Conservation (phyloP, 768 basidiomycete genomes). For the Termitomyces heimii region DNA sequence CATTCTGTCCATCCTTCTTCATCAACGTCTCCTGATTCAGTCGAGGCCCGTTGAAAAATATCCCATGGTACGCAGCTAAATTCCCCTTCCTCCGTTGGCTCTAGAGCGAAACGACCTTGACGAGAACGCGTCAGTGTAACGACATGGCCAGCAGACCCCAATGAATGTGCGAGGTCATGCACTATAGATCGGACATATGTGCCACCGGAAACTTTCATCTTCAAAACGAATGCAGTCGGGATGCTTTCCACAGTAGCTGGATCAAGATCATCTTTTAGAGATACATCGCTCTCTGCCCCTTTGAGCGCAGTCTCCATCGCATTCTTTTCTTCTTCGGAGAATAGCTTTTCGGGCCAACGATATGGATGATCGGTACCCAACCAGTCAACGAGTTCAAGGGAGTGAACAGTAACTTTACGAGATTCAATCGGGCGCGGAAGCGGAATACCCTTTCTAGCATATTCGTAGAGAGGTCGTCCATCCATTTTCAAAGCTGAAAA, state of each 20-base stretch:
- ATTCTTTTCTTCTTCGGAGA: slow-evolving; percentile 62
- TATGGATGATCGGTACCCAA: slow-evolving; percentile 70
- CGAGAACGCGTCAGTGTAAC: slow-evolving; percentile 85
- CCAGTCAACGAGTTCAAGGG: slow-evolving; percentile 77
- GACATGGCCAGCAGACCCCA: slow-evolving; percentile 90
- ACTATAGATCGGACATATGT: slow-evolving; percentile 96
- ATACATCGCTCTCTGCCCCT: slow-evolving; percentile 34
- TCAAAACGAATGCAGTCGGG: slow-evolving; percentile 79
- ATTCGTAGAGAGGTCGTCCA: slow-evolving; percentile 91
- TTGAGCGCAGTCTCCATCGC: slow-evolving; percentile 64
- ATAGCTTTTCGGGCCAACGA: slow-evolving; percentile 65
- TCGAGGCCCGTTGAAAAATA: slow-evolving; percentile 57
- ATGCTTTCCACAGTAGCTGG: slow-evolving; percentile 22
- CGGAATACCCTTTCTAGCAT: slow-evolving; percentile 85
- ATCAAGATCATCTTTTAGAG: slow-evolving; percentile 36
- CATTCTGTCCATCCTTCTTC: slow-evolving; percentile 70
- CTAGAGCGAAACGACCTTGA: slow-evolving; percentile 75
- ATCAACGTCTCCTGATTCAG: slow-evolving; percentile 47
- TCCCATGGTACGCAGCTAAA: slow-evolving; percentile 68
- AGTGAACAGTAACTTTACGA: slow-evolving; percentile 76
- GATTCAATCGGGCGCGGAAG: slow-evolving; percentile 92
- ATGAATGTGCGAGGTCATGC: slow-evolving; percentile 80
- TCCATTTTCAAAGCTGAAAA: slow-evolving; percentile 99
- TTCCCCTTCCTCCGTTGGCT: slow-evolving; percentile 44
- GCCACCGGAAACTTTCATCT: slow-evolving; percentile 92